Evolutionary conservation across 2,329 filamentous ascomycete species (phyloP).

Genomic region (Monilinia vaccinii-corymbosi): DNA sequence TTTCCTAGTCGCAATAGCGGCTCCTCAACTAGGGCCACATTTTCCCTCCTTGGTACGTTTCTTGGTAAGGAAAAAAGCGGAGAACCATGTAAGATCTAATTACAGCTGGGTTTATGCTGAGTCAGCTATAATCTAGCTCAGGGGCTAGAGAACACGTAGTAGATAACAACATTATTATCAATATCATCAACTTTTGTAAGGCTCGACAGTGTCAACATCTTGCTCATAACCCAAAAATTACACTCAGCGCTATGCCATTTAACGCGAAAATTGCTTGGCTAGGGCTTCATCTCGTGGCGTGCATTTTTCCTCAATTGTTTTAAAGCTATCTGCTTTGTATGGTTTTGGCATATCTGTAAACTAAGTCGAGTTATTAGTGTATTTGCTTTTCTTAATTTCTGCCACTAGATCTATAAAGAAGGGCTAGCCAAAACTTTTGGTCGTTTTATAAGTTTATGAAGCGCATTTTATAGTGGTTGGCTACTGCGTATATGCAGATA

Average conservation of each 20-base stretch:
- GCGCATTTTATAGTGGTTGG: slow-evolving; percentile 44
- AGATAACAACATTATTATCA: too few relatives aligned
- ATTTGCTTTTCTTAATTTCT: slow-evolving; percentile 50
- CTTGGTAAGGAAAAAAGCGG: slow-evolving; percentile 58
- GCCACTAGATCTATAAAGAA: slow-evolving; percentile 64
- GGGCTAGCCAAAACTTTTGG: slow-evolving; percentile 52
- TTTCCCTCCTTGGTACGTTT: slow-evolving; percentile 44
- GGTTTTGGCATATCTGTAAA: slow-evolving; percentile 37
- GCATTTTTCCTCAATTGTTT: slow-evolving; percentile 39
- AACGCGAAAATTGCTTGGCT: slow-evolving; percentile 56
- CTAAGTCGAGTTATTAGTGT: slow-evolving; percentile 52
- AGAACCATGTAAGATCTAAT: slow-evolving; percentile 65
- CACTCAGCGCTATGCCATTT: slow-evolving; percentile 48
- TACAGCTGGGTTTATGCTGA: too few relatives aligned
- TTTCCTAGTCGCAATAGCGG: slow-evolving; percentile 31
- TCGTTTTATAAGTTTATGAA: slow-evolving; percentile 60
- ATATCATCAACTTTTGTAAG: too few relatives aligned
- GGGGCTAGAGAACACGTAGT: too few relatives aligned
- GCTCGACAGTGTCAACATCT: too few relatives aligned
- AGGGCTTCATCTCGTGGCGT: slow-evolving; percentile 50
- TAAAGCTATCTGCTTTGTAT: slow-evolving; percentile 50
- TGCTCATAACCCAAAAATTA: too few relatives aligned
- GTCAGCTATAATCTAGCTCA: too few relatives aligned
- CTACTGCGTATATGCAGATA: slow-evolving; percentile 52
- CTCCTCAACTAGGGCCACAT: slow-evolving; percentile 47